Evolutionary conservation across 345 rosid genomes (phyloP), one percentile per base, ranked within the genome.

Genomic region (Angophora floribunda): DNA sequence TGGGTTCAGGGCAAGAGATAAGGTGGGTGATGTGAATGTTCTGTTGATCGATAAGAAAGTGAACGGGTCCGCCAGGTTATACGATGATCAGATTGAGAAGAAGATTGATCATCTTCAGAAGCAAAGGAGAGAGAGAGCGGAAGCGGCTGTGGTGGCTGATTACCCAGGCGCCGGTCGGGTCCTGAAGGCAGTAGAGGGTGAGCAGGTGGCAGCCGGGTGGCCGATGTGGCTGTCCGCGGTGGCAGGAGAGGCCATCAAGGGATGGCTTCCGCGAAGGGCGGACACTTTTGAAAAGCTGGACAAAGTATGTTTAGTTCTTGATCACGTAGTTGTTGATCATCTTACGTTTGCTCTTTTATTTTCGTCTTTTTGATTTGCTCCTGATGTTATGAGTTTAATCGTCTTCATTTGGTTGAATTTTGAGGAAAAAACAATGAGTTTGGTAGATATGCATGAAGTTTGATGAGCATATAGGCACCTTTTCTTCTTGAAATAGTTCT

Each of bases 171-270:
- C 88, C 21, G 94, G 91, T 50, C 91, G 89, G 80, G 91, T 93
- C 86, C 91, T 92, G 0, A 94, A 93, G 85, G 92, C 92, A 32
- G 87, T 87, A 52, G 96, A 94, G 87, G 90, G 91, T 32, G 97
- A 94, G 95, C 98, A 91, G 91, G 89, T 89, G 91, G 95, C 93
- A 0, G 95, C 95, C 9, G 99, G 99, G n/a, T 97, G 99, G 99
- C 99, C 99, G 41, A 67, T 92, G 84, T 97, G 99, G 99, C 98
- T 97, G 89, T 93, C 93, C 70, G 91, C 95, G 1, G 94, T 89
- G n/a, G 98, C 98, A 44, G 94, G 95, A 55, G 99, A 96, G 91
- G 95, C 98, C 28, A 93, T 97, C 92, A 92, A 89, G 52, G 99
- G 98, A 90, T 97, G 98, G 99, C 86, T 92, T 47, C 99, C 99